phyloP scores from a whole-genome alignment of 495 filamentous ascomycete species.

The Hypoxylon rickii region DNA sequence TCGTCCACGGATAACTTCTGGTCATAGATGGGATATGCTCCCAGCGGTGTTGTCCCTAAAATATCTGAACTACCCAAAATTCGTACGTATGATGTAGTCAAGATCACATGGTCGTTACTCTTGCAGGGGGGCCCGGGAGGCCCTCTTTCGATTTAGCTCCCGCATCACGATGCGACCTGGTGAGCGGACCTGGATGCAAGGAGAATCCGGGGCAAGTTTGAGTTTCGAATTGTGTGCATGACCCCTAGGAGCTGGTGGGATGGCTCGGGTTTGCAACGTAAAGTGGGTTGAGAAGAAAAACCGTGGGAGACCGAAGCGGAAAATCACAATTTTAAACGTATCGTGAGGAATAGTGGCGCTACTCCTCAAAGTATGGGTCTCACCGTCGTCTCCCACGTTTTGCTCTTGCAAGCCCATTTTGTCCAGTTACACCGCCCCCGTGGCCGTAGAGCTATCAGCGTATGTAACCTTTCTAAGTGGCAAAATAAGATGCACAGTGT shows the following conservation, averaged over 20 bases:
- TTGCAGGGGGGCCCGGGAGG: too few relatives aligned
- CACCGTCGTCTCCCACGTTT: neutral
- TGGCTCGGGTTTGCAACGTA: conserved; percentile 11
- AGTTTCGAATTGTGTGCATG: conserved; percentile 18
- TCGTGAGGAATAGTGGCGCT: conserved; percentile 25
- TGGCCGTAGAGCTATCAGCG: too few relatives aligned
- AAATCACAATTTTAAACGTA: conserved; percentile 13
- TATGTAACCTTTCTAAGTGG: too few relatives aligned
- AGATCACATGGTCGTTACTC: too few relatives aligned
- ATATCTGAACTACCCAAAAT: too few relatives aligned
- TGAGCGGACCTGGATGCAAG: conserved; percentile 5
- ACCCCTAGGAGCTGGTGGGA: conserved; percentile 1
- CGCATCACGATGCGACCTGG: conserved; percentile 4
- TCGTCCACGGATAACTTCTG: too few relatives aligned
- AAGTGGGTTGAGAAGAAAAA: conserved; percentile 4
- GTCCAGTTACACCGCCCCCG: neutral
- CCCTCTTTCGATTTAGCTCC: too few relatives aligned
- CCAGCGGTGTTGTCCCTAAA: too few relatives aligned
- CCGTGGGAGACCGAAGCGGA: neutral
- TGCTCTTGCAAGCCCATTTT: neutral
- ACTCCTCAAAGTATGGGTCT: conserved; percentile 5
- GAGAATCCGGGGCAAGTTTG: conserved; percentile 11
- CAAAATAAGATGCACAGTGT: too few relatives aligned
- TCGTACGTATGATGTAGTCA: too few relatives aligned
- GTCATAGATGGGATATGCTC: too few relatives aligned